A percentile compares a stretch with the other conserved stretches of the same genome.
Conservation (phyloP, 2,329 filamentous ascomycete species). For the Colletotrichum sp. region DNA sequence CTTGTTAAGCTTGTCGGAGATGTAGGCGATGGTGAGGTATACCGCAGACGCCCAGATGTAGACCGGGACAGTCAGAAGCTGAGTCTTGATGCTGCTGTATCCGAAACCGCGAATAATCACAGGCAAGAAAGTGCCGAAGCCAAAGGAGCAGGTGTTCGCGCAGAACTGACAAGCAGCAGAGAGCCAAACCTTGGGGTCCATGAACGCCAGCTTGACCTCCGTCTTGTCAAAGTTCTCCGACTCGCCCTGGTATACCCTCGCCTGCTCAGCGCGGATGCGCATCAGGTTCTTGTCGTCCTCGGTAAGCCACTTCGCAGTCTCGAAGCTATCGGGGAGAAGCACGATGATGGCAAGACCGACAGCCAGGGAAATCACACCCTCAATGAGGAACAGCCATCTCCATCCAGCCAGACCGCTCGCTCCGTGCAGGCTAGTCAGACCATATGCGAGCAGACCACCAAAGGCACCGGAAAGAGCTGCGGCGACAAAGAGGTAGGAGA, state of each 20-base stretch:
- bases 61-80: conserved; percentile 62
- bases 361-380: conserved; percentile 49
- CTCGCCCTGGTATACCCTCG: conserved; percentile 51
- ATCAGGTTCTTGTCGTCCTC: conserved; percentile 55
- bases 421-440: conserved; percentile 32
- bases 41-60: conserved; percentile 54
- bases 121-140: conserved; percentile 63
- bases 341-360: conserved; percentile 47
- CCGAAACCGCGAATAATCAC: conserved; percentile 59
- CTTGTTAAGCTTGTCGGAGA: conserved; percentile 46
- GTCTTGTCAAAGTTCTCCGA: conserved; percentile 52
- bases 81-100: conserved; percentile 52
- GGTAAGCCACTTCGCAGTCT: conserved; percentile 52
- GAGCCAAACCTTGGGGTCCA: conserved; percentile 58
- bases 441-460: conserved; percentile 51
- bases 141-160: conserved; percentile 58
- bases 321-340: conserved; percentile 44
- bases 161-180: conserved; percentile 56
- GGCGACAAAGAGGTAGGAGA: conserved; percentile 55
- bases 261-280: conserved; percentile 49
- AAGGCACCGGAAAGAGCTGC: conserved; percentile 43
- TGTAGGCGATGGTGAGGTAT: conserved; percentile 49
- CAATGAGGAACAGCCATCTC: conserved; percentile 57
- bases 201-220: conserved; percentile 51
- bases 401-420: conserved; percentile 50